A percentile compares a stretch with the other conserved stretches of the same genome.
Evolutionary conservation across 306 rosid genomes (phyloP).

Genomic region (Alnus glutinosa): DNA sequence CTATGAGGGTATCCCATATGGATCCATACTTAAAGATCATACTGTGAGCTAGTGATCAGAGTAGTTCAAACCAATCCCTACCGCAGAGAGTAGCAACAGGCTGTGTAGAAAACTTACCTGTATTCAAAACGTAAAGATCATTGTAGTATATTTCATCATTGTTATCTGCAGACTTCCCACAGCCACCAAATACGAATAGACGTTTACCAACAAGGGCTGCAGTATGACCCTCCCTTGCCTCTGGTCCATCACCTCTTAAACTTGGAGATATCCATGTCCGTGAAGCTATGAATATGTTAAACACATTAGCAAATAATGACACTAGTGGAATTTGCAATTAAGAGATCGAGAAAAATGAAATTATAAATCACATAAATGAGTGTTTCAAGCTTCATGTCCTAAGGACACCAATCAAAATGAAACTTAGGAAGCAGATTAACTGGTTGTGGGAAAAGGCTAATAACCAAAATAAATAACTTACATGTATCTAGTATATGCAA

Average conservation of each 20-base stretch:
- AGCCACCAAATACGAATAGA: constrained; percentile 86
- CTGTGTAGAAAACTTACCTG: constrained; percentile 52
- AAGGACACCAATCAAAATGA: constrained; percentile 16
- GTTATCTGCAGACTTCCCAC: constrained; percentile 76
- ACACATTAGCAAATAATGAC: constrained; percentile 17
- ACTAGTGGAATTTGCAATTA: background rate
- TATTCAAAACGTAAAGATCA: constrained; percentile 89
- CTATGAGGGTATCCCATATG: background rate
- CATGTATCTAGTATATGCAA: constrained; percentile 85
- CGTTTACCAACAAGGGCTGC: constrained; percentile 89
- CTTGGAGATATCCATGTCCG: constrained; percentile 82
- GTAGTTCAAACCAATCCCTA: constrained; percentile 12
- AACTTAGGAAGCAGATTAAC: background rate
- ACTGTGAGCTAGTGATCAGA: background rate
- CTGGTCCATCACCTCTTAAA: constrained; percentile 89
- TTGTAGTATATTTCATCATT: constrained; percentile 75
- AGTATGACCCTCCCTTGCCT: constrained; percentile 95
- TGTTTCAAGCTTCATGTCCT: background rate
- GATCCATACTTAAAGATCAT: background rate
- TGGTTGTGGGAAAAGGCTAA: background rate
- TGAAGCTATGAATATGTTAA: constrained; percentile 48
- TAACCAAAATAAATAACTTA: constrained; percentile 43
- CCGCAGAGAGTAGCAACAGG: constrained; percentile 14
- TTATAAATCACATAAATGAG: background rate
- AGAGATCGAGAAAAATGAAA: background rate